Evolutionary conservation across 345 rosid species (phyloP), one percentile per base, ranked within the genome.

Genomic region (Physaria fendleri): DNA sequence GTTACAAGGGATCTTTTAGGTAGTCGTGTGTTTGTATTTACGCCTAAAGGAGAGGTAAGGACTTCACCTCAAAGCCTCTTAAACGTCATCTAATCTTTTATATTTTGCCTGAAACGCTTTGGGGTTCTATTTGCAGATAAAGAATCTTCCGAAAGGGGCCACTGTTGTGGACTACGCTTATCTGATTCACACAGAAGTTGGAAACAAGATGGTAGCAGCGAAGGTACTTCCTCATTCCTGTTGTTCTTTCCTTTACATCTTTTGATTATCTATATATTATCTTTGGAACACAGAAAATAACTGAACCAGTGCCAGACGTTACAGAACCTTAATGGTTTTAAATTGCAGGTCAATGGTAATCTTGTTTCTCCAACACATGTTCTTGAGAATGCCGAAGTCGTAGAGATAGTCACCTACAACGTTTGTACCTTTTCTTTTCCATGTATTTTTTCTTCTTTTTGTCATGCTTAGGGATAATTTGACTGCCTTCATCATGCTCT

Each of bases 191-290:
- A 93, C 97, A 5, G 99, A 93, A 65, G 73, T 88, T 33, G 99
- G 99, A 69, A 93, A 93, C 86, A 88, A 83, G 74, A 93, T 93
- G 94, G 91, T 85, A 30, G 99, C 94, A 66, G 97, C 95, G 4
- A 93, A 93, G 97, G 99, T 89, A 75, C 64, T 13, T 66, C 66
- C 46, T 20, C 24, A 33, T 42, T 56, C 42, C 35, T 48, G 46
- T 21, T 8, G 4, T 23, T 34, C 48, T 27, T 43, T 59, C 46
- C 46, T 15, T 39, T 20, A 32, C 13, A 22, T 41, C 42, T 25
- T 18, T 27, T 12, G 42, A n/a, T 23, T 35, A 2, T 35, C 40
- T 52, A 5, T 51, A n/a, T 51, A n/a, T 46, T 45, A 32, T 54
- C 48, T 58, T 49, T 22, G 30, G 17, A 24, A 18, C 33, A 58